phyloP scores from a whole-genome alignment of 2,329 filamentous ascomycete species.

The Colletotrichum aenigma region DNA sequence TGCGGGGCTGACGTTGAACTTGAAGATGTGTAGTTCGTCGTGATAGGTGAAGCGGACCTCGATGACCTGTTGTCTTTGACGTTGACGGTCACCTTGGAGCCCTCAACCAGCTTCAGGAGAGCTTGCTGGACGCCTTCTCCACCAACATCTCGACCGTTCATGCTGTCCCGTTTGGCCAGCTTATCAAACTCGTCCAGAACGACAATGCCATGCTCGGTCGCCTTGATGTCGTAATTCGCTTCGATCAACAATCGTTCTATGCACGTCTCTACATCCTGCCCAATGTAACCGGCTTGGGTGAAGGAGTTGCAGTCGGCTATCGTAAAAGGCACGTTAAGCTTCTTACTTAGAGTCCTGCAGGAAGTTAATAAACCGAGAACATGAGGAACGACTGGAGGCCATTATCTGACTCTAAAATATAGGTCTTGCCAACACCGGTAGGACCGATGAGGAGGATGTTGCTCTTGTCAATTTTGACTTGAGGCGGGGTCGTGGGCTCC shows the following conservation, averaged over 20 bases:
- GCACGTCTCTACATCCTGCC: slow-evolving; percentile 95
- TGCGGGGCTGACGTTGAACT: slow-evolving; percentile 52
- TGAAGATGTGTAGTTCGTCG: slow-evolving; percentile 54
- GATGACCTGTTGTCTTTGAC: slow-evolving; percentile 77
- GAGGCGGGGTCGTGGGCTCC: slow-evolving; percentile 44
- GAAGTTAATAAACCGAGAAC: slow-evolving; percentile 20
- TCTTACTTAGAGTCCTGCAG: slow-evolving; percentile 83
- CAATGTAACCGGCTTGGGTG: slow-evolving; percentile 96
- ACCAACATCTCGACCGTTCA: slow-evolving; percentile 90
- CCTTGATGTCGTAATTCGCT: slow-evolving; percentile 84
- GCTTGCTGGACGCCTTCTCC: slow-evolving; percentile 98
- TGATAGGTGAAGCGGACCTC: slow-evolving; percentile 55
- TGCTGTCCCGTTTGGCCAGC: slow-evolving; percentile 85
- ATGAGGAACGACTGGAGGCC: not conserved
- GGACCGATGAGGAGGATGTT: slow-evolving; percentile 91
- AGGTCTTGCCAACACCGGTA: slow-evolving; percentile 94
- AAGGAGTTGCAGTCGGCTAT: slow-evolving; percentile 97
- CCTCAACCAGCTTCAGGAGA: slow-evolving; percentile 93
- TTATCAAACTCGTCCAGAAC: slow-evolving; percentile 98
- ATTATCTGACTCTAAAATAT: slow-evolving; percentile 73
- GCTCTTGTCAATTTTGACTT: slow-evolving; percentile 89
- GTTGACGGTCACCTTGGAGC: slow-evolving; percentile 89
- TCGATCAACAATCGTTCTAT: slow-evolving; percentile 90
- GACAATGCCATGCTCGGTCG: slow-evolving; percentile 90
- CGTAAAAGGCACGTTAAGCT: slow-evolving; percentile 93